Base-by-base conservation (phyloP, 2,329 filamentous ascomycete species). In the Fusarium sp. region DNA sequence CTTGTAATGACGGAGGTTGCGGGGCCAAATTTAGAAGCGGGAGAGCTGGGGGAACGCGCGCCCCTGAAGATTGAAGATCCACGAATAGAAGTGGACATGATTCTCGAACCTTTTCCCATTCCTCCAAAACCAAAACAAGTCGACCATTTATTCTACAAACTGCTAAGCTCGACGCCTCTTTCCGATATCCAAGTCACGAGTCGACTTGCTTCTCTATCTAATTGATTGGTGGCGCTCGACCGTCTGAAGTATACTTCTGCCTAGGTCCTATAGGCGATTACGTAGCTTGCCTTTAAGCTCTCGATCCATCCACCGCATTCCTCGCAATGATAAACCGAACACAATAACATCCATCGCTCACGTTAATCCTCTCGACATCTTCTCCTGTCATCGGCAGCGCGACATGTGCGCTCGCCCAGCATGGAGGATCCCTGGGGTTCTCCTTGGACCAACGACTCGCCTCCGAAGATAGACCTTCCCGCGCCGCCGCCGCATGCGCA, bases 341-440 rank as follows among this genome's bases (percentile, higher is more conserved):
- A 59, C 46, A 54, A 59, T 71, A 72, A 58, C 64, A 44, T 22
- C 43, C 11, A 50, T 57, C 53, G 36, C 28, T 17, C 33, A 24
- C 28, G 38, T 51, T 45, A 22, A 18, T 43, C n/a, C 24, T 45
- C 42, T 55, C 57, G 31, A 39, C 34, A 42, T 42, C 42, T 22
- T 26, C 43, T 56, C 57, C 53, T 52, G 33, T 56, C 42, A 64
- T 63, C 42, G 64, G 62, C 65, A 59, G 66, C 75, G 69, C 78
- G 78, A 77, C 73, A 79, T 77, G 78, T 77, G 38, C 70, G 66
- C 69, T 73, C 73, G 75, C 70, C 68, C 77, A 80, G 75, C 68
- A 89, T 89, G 87, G 87, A 89, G 77, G 86, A 89, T 86, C 87
- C 87, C 73, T 89, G 87, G 87, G 85, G 84, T 78, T 88, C 86